Base-by-base conservation (phyloP, 2,329 filamentous ascomycete species). In the Claviceps digitariae region DNA sequence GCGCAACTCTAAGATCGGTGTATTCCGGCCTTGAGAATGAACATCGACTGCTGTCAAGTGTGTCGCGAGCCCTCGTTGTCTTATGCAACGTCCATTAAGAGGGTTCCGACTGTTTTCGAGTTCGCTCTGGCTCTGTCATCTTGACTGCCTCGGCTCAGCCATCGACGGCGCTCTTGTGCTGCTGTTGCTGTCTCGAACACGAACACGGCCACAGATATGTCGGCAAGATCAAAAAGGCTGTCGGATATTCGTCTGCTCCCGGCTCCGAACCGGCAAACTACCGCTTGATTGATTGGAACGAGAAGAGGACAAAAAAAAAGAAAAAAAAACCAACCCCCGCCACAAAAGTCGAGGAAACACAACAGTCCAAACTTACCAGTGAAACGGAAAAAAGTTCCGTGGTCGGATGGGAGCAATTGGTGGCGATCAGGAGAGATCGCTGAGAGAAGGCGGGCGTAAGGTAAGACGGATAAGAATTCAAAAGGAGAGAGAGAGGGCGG, bases 391-490 rank as follows among this genome's bases (percentile, higher is more conserved):
- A 38, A 17, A 15, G 56, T 55, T 58, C 57, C 56, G 15, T 44
- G 54, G 44, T 50, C 56, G 54, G 52, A 58, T 55, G 60, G 55
- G 55, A 46, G 53, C 52, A 57, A 58, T 52, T 20, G 13, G 15
- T 34, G 56, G 56, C 60, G 57, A 59, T 63, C 57, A 58, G 60
- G 58, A 55, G 56, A 56, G 60, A 61, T 65, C 58, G 58, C 60
- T 63, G 56, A 60, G 62, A 57, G 58, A 51, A 56, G 56, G 57
- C 58, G 57, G n/a, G 29, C 50, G 55, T 54, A 59, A 59, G 13
- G 58, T 57, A 59, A 59, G 57, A 59, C 59, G 57, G 57, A 59
- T 58, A 60, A 57, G 58, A 60, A 51, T 52, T 56, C 56, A 48
- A 57, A 55, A 56, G 58, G 58, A 57, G 56, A 17, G 27, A 59